Base-by-base conservation (phyloP, 176 grass and related monocot genomes). In the Raddia distichophylla region DNA sequence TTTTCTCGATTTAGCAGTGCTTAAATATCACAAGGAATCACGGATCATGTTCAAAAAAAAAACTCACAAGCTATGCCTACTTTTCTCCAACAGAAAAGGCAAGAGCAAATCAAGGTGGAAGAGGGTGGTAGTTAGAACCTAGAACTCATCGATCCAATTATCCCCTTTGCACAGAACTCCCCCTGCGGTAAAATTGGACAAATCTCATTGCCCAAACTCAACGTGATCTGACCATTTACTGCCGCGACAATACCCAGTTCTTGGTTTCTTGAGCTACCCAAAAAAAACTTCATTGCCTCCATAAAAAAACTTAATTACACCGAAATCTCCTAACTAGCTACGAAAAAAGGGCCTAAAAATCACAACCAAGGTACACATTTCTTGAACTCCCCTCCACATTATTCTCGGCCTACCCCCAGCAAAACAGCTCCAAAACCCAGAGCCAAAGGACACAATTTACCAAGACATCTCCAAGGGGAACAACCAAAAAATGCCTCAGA, bases 21-120 rank as follows among this genome's bases (percentile, higher is more conserved):
- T 55, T 52, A 32, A 47, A 69, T 80, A 74, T 62, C 81, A 69
- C 69, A 1, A 27, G 27, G 27, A 27, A 27, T 27, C 27, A 80
- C 8, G 62, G 16, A 58, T 32, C 52, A 16, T 88, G 81, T 54
- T 40, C 56, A 47, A 67, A 51, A 45, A 73, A 68, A 12, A 13
- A 82, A 68, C 18, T 89, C 81, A 69, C 82, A 84, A 47, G 82
- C 54, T 18, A 17, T 16, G 27, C 17, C 22, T 57, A 61, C 64
- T 71, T 82, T 87, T 82, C 64, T 70, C 64, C 14, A 47, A 50
- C 48, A 70, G 17, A 35, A 32, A 55, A 10, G 5, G 37, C 9
- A 54, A 54, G 46, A 58, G 27, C 8, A 57, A 64, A 42, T 55
- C 27, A 65, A 81, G 77, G 16, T 69, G 55, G 44, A 56, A 50